Percentiles rank a stretch among this genome's conserved stretches.
Conservation (phyloP, 2,329 filamentous ascomycete species). For the Aaosphaeria pasadenensis region DNA sequence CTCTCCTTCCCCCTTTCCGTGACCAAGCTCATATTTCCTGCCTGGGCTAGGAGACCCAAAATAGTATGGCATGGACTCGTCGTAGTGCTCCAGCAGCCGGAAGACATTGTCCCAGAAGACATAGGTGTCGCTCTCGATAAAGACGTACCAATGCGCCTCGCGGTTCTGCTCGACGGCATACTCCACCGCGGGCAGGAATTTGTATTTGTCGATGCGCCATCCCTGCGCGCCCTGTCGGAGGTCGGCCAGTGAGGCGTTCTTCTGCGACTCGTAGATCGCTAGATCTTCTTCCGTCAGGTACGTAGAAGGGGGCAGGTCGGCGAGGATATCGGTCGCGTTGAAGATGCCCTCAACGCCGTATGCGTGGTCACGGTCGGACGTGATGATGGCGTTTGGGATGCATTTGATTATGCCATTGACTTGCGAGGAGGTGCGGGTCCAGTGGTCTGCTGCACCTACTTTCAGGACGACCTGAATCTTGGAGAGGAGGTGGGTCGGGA, state of each 20-base stretch:
- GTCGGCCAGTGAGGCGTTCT: slow-evolving; percentile 15
- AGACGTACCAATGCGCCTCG: slow-evolving; percentile 16
- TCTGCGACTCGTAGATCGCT: slow-evolving; percentile 35
- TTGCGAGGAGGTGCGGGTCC: slow-evolving; percentile 47
- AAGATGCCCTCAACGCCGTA: slow-evolving; percentile 41
- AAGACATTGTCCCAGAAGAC: slow-evolving; percentile 25
- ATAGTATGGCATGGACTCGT: slow-evolving; percentile 25
- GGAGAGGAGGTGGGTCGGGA: slow-evolving; percentile 29
- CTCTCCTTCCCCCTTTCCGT: slow-evolving; percentile 33
- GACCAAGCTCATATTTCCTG: slow-evolving; percentile 7
- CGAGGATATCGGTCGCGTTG: slow-evolving; percentile 37
- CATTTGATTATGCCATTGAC: slow-evolving; percentile 52
- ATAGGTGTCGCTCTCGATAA: slow-evolving; percentile 19
- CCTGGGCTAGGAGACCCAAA: slow-evolving; percentile 24
- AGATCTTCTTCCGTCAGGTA: slow-evolving; percentile 33
- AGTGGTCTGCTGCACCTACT: slow-evolving; percentile 55
- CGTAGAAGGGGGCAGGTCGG: slow-evolving; percentile 34
- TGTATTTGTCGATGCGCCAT: slow-evolving; percentile 55
- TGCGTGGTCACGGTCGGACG: slow-evolving; percentile 53
- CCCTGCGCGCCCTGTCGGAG: slow-evolving; percentile 44
- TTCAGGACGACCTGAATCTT: slow-evolving; percentile 47
- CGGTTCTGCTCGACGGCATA: slow-evolving; percentile 32
- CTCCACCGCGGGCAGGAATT: slow-evolving; percentile 52
- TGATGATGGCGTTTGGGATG: slow-evolving; percentile 51
- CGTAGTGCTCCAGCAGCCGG: slow-evolving; percentile 27